Base-by-base conservation (phyloP, 2,329 filamentous ascomycete species). In the Xylariaceae sp. region DNA sequence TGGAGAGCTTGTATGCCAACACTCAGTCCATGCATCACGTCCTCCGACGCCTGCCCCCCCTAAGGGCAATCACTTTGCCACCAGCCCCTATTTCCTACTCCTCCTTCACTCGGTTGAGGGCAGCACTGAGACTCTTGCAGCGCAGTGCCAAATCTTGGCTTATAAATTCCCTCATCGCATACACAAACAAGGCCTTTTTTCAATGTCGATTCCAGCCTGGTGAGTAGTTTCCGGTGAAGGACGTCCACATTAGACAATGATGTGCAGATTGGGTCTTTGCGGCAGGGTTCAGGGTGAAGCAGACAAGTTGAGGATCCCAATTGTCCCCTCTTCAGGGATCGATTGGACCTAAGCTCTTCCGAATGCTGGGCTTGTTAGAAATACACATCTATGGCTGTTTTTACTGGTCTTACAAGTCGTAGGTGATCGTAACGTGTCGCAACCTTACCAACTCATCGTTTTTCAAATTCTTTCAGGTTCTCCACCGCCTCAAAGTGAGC, bases 401-500 rank as follows among this genome's bases (percentile, higher is more conserved):
- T 55, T 54, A 49, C 56, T 62, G 60, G 45, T 62, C 59, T 47
- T 62, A 64, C 63, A 65, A 17, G 51, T 61, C 53, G 48, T 53
- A 10, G 37, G 23, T 30, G 23, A 52, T 55, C 39, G 41, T 55
- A 34, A 44, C 35, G 10, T 44, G 34, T 53, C 10, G 45, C 17
- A 39, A 48, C 58, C 56, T 53, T 39, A 18, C 34, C 39, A 34
- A 35, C n/a, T 53, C 3, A 56, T 61, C 47, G 64, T 53, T 68
- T 71, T 58, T 69, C 77, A 69, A 82, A 81, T 57, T 84, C 79
- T 67, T 83, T 83, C 47, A 85, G 70, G 53, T 82, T 79, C 68
- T 82, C 83, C n/a, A 74, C 74, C 51, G 85, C 82, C 67, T 85
- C 79, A 67, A 90, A 85, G 44, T 78, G 77, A n/a, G 88, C 86